Conservation (phyloP, 2,329 filamentous ascomycete species). For the Fusarium lyarnte region DNA sequence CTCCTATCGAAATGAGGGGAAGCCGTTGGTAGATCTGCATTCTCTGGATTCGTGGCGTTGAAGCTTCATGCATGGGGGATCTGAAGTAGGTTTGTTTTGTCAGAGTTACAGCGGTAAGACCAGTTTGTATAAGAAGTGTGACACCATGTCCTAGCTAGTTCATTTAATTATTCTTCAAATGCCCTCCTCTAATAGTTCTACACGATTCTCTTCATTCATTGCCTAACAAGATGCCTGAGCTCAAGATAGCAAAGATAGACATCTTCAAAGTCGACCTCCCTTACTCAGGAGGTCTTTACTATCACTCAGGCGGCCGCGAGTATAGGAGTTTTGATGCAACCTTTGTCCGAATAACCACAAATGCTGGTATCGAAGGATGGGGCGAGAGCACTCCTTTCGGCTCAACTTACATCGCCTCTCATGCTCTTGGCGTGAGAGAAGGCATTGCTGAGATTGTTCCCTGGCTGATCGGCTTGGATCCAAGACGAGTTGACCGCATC, state of each 20-base stretch:
- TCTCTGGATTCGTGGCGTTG: too few species aligned
- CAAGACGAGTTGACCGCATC: slow-evolving; percentile 27
- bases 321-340: slow-evolving; percentile 30
- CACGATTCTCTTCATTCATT: neutral
- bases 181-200: neutral
- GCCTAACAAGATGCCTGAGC: slow-evolving; percentile 35
- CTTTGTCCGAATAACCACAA: slow-evolving; percentile 33
- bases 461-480: slow-evolving; percentile 23
- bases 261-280: slow-evolving; percentile 27
- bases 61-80: neutral
- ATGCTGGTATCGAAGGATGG: slow-evolving; percentile 34
- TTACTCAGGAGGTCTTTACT: slow-evolving; percentile 27
- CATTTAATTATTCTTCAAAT: neutral
- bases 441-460: slow-evolving; percentile 29
- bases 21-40: neutral
- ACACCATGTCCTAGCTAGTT: too few species aligned
- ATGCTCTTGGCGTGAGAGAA: slow-evolving; percentile 29
- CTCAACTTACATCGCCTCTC: slow-evolving; percentile 29
- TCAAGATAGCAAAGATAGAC: slow-evolving; percentile 33
- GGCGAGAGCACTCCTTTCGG: slow-evolving; percentile 36
- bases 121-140: neutral
- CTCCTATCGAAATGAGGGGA: neutral
- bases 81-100: neutral
- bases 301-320: slow-evolving; percentile 25
- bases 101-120: neutral